phyloP scores from a whole-genome alignment of 768 basidiomycete species.

The Tricholoma terreum region DNA sequence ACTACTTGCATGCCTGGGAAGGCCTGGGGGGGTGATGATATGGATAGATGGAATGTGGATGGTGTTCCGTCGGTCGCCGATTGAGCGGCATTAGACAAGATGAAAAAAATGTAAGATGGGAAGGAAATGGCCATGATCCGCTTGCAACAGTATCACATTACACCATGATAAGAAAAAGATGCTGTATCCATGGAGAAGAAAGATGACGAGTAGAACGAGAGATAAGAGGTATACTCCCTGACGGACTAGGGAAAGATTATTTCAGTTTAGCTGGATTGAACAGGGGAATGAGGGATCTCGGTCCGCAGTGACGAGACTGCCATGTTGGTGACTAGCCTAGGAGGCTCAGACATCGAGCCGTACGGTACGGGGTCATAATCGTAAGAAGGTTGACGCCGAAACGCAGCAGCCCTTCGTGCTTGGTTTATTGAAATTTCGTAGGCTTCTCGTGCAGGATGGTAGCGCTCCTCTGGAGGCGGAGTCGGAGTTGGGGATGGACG shows the following conservation, averaged over 20 bases:
- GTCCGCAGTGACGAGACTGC: conserved; percentile 44
- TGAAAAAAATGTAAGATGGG: neutral
- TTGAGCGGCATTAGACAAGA: neutral
- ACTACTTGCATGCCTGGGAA: neutral
- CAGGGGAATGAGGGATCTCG: conserved; percentile 34
- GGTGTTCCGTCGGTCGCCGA: neutral
- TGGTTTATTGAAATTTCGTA: conserved; percentile 11
- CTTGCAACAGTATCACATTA: neutral
- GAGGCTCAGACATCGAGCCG: conserved; percentile 19
- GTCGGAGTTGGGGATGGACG: conserved; percentile 8
- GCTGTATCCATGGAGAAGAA: neutral
- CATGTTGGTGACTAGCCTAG: conserved; percentile 36
- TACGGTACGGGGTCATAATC: conserved; percentile 8
- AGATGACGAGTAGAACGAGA: neutral
- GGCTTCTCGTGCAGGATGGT: conserved; percentile 7
- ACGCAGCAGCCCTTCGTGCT: conserved; percentile 1
- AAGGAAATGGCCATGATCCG: neutral
- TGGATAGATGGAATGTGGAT: neutral
- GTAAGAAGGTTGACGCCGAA: conserved; percentile 5
- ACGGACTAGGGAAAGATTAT: no score
- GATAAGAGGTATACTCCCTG: neutral
- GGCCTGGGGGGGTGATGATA: neutral
- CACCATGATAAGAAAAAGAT: neutral
- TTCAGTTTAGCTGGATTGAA: neutral
- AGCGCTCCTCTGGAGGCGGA: conserved; percentile 10